Base-by-base conservation (phyloP, 2,329 filamentous ascomycete species). In the Exophiala sp. region DNA sequence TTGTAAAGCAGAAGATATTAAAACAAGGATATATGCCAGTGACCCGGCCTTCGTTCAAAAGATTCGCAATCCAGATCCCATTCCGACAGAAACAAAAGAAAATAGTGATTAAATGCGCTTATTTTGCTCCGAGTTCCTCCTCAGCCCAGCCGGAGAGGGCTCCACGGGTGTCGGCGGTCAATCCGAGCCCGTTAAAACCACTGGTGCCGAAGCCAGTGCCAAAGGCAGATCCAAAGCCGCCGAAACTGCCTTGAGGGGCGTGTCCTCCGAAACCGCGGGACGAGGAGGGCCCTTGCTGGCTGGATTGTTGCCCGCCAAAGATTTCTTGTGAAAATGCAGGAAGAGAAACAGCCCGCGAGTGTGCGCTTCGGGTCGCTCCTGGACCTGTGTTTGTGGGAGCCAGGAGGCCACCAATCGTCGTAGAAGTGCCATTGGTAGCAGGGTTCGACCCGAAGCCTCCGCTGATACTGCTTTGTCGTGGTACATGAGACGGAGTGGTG, bases 341-440 rank as follows among this genome's bases (percentile, higher is more conserved):
- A 63, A 98, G 73, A 66, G 89, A 95, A 52, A 96, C 88, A 27
- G 93, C 89, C 30, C 93, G 84, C 63, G 81, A 91, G 64, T 85
- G 82, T 57, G 78, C 77, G 37, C 76, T 75, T 50, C 78, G 75
- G 38, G 73, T 74, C 48, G 73, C 70, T 47, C 70, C 77, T 46
- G 80, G 65, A 58, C 66, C 71, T 53, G 68, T 70, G 50, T 80
- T 83, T 44, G 80, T 81, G 1, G 87, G 86, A 2, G 86, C 85
- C 43, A 93, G 77, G 30, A 94, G 78, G 6, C 86, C 85, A 37
- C 85, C 85, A 53, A 90, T 84, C 1, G 83, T 87, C 1, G 83
- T 82, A 2, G 85, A 73, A 29, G 77, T 79, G 19, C 77, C 75
- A 2, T 70, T 66, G n/a, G 72, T 68, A 41, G 58, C 61, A 42